These are phyloP conservation scores for Venustampulla echinocandica DNA, from an alignment of 495 filamentous ascomycete species.

Conservation along the genomic window DNA sequence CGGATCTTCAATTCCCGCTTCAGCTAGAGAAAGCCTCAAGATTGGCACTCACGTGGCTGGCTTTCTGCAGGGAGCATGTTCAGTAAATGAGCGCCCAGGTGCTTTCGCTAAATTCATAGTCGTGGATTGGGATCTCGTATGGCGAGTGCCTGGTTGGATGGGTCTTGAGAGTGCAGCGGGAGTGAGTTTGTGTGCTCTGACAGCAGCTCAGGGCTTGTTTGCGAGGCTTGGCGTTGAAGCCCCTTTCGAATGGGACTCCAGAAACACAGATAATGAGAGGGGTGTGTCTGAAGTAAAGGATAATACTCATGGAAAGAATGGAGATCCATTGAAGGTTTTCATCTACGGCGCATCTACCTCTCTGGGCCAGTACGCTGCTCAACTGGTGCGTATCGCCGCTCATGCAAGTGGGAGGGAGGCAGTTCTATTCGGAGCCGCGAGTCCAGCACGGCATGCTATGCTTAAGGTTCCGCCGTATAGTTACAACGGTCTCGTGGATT, in stretches of 20 bases:
- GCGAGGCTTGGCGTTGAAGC: conserved; percentile 25
- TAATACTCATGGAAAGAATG: not conserved
- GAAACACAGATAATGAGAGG: too few relatives aligned
- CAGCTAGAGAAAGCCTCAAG: not conserved
- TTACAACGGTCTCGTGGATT: conserved; percentile 48
- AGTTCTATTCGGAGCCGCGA: conserved; percentile 29
- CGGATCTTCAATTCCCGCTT: not conserved
- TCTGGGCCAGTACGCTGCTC: conserved; percentile 31
- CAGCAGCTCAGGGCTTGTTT: conserved; percentile 29
- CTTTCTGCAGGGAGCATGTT: conserved; percentile 31
- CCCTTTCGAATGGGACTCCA: conserved; percentile 24
- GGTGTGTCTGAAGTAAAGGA: too few relatives aligned
- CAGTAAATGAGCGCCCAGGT: conserved; percentile 29
- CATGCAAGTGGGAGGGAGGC: conserved; percentile 16
- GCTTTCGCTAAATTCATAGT: conserved; percentile 36
- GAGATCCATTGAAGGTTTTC: conserved; percentile 19
- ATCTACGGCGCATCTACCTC: conserved; percentile 36
- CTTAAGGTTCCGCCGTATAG: conserved; percentile 23
- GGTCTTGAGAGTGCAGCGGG: conserved; percentile 26
- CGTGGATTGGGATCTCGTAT: conserved; percentile 27
- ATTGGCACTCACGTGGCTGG: conserved; percentile 9
- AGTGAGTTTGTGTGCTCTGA: conserved; percentile 25
- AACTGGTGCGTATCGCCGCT: conserved; percentile 24
- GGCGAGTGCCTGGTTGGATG: conserved; percentile 27
- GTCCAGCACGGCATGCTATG: conserved; percentile 17